Base-by-base conservation (phyloP, 768 basidiomycete genomes). In the Hericium coralloides region DNA sequence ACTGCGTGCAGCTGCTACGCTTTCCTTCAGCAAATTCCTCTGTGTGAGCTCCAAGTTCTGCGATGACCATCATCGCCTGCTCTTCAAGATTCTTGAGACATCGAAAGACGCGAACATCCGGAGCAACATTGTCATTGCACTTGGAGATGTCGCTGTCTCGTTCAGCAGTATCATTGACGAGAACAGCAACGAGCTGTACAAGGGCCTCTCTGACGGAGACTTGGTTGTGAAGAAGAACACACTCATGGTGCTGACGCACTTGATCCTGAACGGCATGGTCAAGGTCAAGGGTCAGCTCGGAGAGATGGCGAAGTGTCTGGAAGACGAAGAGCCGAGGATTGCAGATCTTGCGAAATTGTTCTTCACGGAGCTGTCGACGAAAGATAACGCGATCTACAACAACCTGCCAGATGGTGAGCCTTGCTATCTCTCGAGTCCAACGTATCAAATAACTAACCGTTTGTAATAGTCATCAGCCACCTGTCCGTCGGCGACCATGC, bases 291-390 rank as follows among this genome's bases (percentile, higher is more conserved):
- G 97, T 1, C 95, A 99, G 68, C 77, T 99, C 7, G 97, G 97
- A 17, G 97, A 99, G 77, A 98, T 99, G 95, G 97, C 95, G n/a
- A 98, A 99, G 71, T 98, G 97, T 68, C 73, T 98, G 7, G 94
- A 98, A 72, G 95, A 98, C 69, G 77, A 81, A 22, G 95, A 98
- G 57, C 77, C 77, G 49, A 73, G 95, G 14, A 88, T 99, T 58
- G 82, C 89, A 17, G 95, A 98, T 65, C 78, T 99, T 39, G 95
- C 97, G n/a, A 95, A 94, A 70, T 69, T 99, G 52, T 99, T 99
- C 83, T 99, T 99, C 76, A 89, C 83, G 20, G 95, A 98, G 67
- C 73, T 99, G 53, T 87, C 92, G 37, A 94, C 92, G 25, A 99
- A 98, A 73, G 97, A 98, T 64, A 99, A 99, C 68, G 97, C 95